A percentile compares a stretch with the other conserved stretches of the same genome.
Conservation (phyloP, 2,329 filamentous ascomycete species). For the Cadophora gregata region DNA sequence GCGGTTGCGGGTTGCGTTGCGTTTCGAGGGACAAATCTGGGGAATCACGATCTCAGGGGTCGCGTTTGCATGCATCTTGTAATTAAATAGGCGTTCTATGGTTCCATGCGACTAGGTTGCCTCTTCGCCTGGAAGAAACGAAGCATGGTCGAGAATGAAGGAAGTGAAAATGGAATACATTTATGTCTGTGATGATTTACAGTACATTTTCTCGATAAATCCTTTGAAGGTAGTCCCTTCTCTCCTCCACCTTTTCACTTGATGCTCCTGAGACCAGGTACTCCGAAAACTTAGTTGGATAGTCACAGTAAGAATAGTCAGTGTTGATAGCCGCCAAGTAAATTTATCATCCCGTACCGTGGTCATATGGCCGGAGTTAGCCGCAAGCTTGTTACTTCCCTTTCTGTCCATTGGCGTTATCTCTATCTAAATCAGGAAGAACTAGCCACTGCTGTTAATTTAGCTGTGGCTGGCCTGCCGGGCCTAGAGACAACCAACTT, state of each 20-base stretch:
- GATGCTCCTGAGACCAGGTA: too few species aligned
- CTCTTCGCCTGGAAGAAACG: constrained; percentile 20
- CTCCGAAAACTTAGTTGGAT: too few species aligned
- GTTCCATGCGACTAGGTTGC: constrained; percentile 15
- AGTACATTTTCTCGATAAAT: too few species aligned
- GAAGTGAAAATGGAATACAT: not conserved
- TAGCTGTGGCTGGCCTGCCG: too few species aligned
- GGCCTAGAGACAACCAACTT: not conserved
- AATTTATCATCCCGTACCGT: not conserved
- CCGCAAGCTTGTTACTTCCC: not conserved
- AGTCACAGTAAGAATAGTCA: not conserved
- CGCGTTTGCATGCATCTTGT: constrained; percentile 10
- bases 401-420: not conserved
- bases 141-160: constrained; percentile 12
- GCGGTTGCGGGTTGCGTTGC: constrained; percentile 6
- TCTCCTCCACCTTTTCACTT: too few species aligned
- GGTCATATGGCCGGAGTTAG: not conserved
- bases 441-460: not conserved
- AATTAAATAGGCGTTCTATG: constrained; percentile 23
- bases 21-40: constrained; percentile 14
- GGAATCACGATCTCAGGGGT: constrained; percentile 12
- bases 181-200: not conserved
- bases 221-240: not conserved
- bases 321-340: too few species aligned
- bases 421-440: not conserved